Evolutionary conservation across 2,329 filamentous ascomycete species (phyloP), one percentile per base, ranked within the genome.

Genomic region (Tolypocladium ophioglossoides): DNA sequence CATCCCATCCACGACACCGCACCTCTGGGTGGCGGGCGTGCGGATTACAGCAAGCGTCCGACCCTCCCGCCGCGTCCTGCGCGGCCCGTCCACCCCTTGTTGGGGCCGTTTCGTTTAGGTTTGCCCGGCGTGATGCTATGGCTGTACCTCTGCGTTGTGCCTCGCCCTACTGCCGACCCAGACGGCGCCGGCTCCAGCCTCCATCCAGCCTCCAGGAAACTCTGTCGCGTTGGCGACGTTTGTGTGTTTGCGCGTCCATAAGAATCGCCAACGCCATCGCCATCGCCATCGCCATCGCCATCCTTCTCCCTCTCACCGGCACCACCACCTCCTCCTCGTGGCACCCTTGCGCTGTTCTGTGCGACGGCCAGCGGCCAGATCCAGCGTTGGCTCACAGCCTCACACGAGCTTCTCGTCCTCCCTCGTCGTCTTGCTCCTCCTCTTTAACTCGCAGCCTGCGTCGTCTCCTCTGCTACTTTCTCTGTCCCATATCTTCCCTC

Each of bases 261-360:
- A 46, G 9, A 30, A 30, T 46, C 24, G 41, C 11, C 41, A 18
- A 20, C n/a, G 47, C 16, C 24, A 4, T 27, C 22, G 2, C 14
- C 9, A 3, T 20, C 44, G 5, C 38, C 30, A 2, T 46, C 38
- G 4, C 41, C n/a, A 14, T 24, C 35, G n/a, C 24, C 32, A 30
- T 20, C 47, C 40, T 50, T n/a, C 35, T 40, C 37, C 44, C 35
- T 32, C 24, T 34, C 22, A 30, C 44, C 44, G 8, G 37, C 38
- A 24, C 14, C 32, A 27, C 35, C 30, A n/a, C 47, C 49, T 22
- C 50, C 40, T 52, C 57, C 55, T 58, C 58, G 57, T 60, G 57
- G 57, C 55, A 60, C 58, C 55, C 57, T 56, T 59, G 57, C 48
- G 57, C 50, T 52, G 47, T 51, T 48, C 46, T 53, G 57, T 58